Evolutionary conservation across 805 yeast species (phyloP), one percentile per base, ranked within the genome.

Genomic region (Monosporozyma yasuniensis): DNA sequence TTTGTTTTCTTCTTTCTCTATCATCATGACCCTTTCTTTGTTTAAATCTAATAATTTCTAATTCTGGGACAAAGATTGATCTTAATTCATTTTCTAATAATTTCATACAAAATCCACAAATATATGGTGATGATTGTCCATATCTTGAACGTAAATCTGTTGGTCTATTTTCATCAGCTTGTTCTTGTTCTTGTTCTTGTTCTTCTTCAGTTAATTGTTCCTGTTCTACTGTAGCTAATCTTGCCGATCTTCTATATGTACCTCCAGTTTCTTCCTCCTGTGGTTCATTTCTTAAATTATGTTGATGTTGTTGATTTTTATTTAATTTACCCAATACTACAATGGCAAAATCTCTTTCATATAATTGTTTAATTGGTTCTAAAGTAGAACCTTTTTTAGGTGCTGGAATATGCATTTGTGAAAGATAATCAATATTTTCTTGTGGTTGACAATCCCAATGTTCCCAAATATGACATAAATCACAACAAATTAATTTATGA

Each of bases 401-500:
- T 19, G 32, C 9, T 21, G 35, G 39, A 14, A 11, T 43, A 49
- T n/a, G 53, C 39, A 42, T 51, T 37, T 32, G 44, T 3, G 60
- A 51, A 4, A 59, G 18, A 27, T 52, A 43, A 28, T 58, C 56
- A n/a, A 59, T 41, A 23, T 54, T 45, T 8, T 43, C 44, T n/a
- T 49, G 41, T 23, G 47, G 42, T 50, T 61, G 65, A 50, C 64
- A 61, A 32, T 63, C 63, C 66, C 65, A 62, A 51, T 61, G 66
- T 46, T 63, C 63, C 71, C 71, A 67, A 47, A 55, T 57, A 23
- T 56, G 54, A 50, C 70, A 65, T 23, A 47, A 27, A 32, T 64
- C 68, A 56, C 71, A 67, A 51, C 67, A 63, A 5, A 67, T 49
- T 21, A 39, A 39, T 39, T 39, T 39, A 11, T 39, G 42, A 21